A percentile compares a stretch with the other conserved stretches of the same genome.
Evolutionary conservation across 148 eudicot genomes (phyloP).

Genomic region (Simmondsia chinensis): DNA sequence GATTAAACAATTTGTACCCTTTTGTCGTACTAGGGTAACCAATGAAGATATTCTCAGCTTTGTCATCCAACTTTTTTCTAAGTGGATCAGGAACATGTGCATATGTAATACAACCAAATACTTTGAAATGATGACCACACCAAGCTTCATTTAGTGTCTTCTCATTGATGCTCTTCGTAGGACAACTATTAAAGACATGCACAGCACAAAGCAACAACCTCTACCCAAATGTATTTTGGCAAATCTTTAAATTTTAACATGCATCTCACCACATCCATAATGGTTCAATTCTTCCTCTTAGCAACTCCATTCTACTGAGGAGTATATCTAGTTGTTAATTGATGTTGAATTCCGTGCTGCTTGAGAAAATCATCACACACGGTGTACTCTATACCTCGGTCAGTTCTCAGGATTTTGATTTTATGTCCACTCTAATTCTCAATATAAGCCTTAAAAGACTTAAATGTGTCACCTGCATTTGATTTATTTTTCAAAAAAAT

Average conservation of each 20-base stretch:
- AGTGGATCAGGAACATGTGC: neutral
- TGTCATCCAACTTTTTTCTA: neutral
- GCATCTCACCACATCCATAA: neutral
- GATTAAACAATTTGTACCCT: too few relatives aligned
- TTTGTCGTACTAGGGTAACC: too few relatives aligned
- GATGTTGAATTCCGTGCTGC: neutral
- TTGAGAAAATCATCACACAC: neutral
- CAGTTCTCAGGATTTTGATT: neutral
- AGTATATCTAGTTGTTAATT: neutral
- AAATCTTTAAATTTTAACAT: neutral
- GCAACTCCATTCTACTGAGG: constrained; percentile 1
- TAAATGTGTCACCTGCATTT: too few relatives aligned
- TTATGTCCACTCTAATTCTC: neutral
- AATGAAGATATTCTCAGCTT: neutral
- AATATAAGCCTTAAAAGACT: neutral
- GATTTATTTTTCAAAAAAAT: neutral
- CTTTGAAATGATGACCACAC: neutral
- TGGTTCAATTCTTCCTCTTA: neutral
- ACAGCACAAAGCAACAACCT: neutral
- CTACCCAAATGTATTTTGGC: neutral
- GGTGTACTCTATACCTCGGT: neutral
- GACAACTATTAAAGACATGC: neutral
- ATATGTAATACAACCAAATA: neutral
- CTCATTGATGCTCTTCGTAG: too few relatives aligned
- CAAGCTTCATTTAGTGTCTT: neutral